phyloP scores from a whole-genome alignment of 2,329 filamentous ascomycete genomes.

The Ceratocystiopsis brevicomis region DNA sequence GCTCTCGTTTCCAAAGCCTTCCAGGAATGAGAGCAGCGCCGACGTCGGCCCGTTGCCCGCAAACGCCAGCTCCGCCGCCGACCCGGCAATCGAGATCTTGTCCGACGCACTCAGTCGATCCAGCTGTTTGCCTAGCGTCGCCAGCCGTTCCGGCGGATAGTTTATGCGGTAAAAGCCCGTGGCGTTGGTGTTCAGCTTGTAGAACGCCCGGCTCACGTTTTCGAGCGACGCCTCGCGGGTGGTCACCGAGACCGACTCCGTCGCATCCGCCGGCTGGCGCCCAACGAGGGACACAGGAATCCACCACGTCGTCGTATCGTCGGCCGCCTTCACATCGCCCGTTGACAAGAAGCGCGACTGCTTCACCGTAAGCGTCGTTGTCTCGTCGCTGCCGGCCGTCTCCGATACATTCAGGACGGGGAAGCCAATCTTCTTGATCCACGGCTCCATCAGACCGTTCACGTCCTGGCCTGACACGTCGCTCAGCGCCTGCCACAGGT shows the following conservation, averaged over 20 bases:
- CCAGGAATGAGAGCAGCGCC: slow-evolving; percentile 62
- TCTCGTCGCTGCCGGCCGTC: slow-evolving; percentile 43
- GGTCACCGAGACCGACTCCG: slow-evolving; percentile 49
- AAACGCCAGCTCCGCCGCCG: slow-evolving; percentile 73
- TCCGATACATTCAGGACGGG: slow-evolving; percentile 77
- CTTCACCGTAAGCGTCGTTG: slow-evolving; percentile 43
- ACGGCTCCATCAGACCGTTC: slow-evolving; percentile 71
- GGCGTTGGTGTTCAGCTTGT: slow-evolving; percentile 82
- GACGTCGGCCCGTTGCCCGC: slow-evolving; percentile 71
- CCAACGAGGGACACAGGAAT: slow-evolving; percentile 74
- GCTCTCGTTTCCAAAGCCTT: slow-evolving; percentile 64
- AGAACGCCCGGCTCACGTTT: slow-evolving; percentile 61
- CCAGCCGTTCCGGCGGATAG: slow-evolving; percentile 69
- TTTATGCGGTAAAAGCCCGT: slow-evolving; percentile 85
- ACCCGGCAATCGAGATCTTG: slow-evolving; percentile 81
- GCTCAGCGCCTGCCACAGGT: slow-evolving; percentile 76
- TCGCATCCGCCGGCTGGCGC: slow-evolving; percentile 35
- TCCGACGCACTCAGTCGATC: slow-evolving; percentile 65
- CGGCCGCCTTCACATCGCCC: slow-evolving; percentile 76
- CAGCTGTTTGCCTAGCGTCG: slow-evolving; percentile 60
- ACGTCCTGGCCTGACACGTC: slow-evolving; percentile 80
- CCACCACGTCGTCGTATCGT: slow-evolving; percentile 92
- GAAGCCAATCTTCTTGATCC: slow-evolving; percentile 92
- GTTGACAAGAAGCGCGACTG: slow-evolving; percentile 83
- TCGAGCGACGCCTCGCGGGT: slow-evolving; percentile 59